These are phyloP conservation scores for Rhodotorula mucilaginosa DNA, from an alignment of 1,284 basidiomycete genomes.

Conservation along the genomic window DNA sequence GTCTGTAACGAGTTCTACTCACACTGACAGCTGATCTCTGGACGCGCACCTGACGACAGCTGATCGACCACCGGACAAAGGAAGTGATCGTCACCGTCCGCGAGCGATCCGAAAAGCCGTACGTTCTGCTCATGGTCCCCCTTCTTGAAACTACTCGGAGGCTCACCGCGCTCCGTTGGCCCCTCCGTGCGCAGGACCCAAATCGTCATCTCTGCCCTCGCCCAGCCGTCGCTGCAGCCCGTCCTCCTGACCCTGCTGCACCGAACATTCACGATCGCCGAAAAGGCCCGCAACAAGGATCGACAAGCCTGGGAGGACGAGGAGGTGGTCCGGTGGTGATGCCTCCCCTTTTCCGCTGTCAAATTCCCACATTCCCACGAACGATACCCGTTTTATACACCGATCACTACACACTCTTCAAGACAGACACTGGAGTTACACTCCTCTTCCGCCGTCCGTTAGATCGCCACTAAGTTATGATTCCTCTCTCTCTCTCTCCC, in stretches of 20 bases:
- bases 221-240: conserved; percentile 15
- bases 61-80: conserved; percentile 13
- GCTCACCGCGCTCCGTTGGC: neutral
- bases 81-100: conserved; percentile 10
- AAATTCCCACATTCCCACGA: neutral
- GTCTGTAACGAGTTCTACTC: too few species aligned
- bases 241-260: conserved; percentile 19
- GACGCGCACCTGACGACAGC: neutral
- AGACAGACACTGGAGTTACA: neutral
- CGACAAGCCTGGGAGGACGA: conserved; percentile 15
- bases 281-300: conserved; percentile 2
- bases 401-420: neutral
- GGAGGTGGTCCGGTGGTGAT: conserved; percentile 17
- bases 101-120: conserved; percentile 11
- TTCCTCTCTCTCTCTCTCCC: too few species aligned
- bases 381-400: neutral
- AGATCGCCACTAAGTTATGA: too few species aligned
- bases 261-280: neutral
- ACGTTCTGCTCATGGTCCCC: neutral
- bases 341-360: neutral
- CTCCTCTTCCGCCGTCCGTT: too few species aligned
- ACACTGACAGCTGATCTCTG: neutral
- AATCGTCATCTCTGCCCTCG: conserved; percentile 19
- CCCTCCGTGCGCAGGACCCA: conserved; percentile 1
- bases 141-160: too few species aligned